Conservation (phyloP, 768 basidiomycete genomes). For the Leccinum olivaceopallidum region DNA sequence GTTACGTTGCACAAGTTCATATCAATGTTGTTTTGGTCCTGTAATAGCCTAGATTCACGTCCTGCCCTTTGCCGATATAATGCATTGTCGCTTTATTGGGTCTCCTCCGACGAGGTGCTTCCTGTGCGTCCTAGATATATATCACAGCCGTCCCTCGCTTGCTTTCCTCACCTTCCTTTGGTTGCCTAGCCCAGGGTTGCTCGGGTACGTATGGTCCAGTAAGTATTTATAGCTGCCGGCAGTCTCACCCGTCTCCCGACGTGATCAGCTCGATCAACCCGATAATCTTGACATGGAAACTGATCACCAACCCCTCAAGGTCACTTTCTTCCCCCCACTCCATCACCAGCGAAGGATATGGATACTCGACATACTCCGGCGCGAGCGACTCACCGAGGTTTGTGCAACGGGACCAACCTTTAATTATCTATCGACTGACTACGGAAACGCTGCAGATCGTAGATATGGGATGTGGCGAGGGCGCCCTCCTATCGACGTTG, state of each 20-base stretch:
- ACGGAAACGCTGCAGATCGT: conserved; percentile 50
- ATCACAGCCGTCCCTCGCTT: not conserved
- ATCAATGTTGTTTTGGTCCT: conserved; percentile 17
- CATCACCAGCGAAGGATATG: conserved; percentile 69
- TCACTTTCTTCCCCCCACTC: conserved; percentile 69
- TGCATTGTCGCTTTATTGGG: conserved; percentile 20
- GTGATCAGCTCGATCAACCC: conserved; percentile 8
- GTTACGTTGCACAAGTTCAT: conserved; percentile 10
- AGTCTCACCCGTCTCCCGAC: not conserved
- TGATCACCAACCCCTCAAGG: conserved; percentile 35
- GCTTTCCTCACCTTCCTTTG: not conserved
- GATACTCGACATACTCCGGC: conserved; percentile 63
- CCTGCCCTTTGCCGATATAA: conserved; percentile 2
- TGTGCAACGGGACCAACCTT: conserved; percentile 12
- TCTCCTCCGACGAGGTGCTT: conserved; percentile 21
- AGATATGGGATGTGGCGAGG: conserved; percentile 86
- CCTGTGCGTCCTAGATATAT: conserved; percentile 9
- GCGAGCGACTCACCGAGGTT: conserved; percentile 56
- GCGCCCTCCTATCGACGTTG: conserved; percentile 66
- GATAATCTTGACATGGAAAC: conserved; percentile 19
- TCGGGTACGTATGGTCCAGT: not conserved
- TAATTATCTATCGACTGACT: not conserved
- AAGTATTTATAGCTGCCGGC: not conserved
- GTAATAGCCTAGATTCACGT: conserved; percentile 3
- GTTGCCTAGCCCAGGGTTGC: not conserved